Evolutionary conservation across 805 yeast species (phyloP), one percentile per base, ranked within the genome.

Genomic region (Groenewaldozyma tartarivorans): DNA sequence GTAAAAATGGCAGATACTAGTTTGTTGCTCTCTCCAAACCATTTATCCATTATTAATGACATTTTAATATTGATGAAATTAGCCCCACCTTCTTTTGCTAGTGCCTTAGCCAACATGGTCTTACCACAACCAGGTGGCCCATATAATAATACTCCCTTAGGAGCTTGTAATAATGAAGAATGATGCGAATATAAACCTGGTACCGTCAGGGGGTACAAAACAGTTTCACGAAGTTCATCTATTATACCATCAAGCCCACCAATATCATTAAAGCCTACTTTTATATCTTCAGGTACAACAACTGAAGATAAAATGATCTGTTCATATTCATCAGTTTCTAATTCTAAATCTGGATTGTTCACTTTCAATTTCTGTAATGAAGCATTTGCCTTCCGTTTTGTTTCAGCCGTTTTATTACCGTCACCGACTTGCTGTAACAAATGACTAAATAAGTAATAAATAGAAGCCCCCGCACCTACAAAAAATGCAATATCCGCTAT

Each of bases 21-120:
- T 64, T 92, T 92, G 61, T 92, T 90, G 21, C 90, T 77, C 62
- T 90, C 97, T 13, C 98, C 98, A 57, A 85, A 90, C 95, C 96
- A 90, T 62, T 90, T 90, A 63, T 92, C 96, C 90, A 88, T 83
- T 15, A 90, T 77, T 2, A 90, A 78, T 20, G 95, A 86, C 94
- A 90, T 83, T 59, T 95, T 72, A 39, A 90, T 81, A 52, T 88
- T 86, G 38, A 90, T 73, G 62, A 90, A 90, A 51, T 80, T 86
- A 0, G 97, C 97, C 1, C 85, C 86, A 49, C 94, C 79, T 59
- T 88, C 96, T 42, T 77, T 73, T 1, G 97, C 97, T 30, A 90
- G 71, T 0, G 96, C 96, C 61, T 88, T 90, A 6, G 96, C 97
- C 51, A 90, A 79, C 33, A 95, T 81, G 0, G 98, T 92, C 55